phyloP scores from a whole-genome alignment of 495 filamentous ascomycete species.

The Cetradonia linearis region DNA sequence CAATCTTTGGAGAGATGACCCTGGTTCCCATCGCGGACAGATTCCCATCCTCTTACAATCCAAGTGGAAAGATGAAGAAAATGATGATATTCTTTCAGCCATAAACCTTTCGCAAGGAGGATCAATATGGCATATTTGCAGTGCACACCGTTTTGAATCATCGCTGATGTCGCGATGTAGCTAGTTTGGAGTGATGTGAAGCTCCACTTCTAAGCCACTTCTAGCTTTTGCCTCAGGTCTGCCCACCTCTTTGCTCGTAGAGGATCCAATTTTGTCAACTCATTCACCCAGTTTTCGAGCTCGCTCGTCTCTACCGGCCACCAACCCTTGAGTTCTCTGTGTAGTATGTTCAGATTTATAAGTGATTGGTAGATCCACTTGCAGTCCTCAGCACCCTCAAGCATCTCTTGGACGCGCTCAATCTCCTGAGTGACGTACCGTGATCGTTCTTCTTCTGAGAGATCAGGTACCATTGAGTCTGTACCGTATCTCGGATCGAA shows the following conservation, averaged over 20 bases:
- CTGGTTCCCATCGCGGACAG: neutral
- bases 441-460: conserved; percentile 50
- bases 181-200: neutral
- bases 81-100: no score
- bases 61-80: no score
- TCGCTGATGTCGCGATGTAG: neutral
- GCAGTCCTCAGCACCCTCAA: conserved; percentile 63
- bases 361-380: conserved; percentile 76
- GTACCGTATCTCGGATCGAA: conserved; percentile 42
- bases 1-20: neutral
- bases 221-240: conserved; percentile 3
- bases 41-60: neutral
- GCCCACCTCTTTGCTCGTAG: conserved; percentile 37
- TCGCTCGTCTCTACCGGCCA: conserved; percentile 28
- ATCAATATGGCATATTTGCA: no score
- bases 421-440: conserved; percentile 60
- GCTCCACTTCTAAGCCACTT: no score
- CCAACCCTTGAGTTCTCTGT: conserved; percentile 33
- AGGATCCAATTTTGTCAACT: conserved; percentile 57
- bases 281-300: conserved; percentile 50
- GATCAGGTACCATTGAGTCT: conserved; percentile 51
- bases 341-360: conserved; percentile 48
- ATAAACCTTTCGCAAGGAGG: no score
- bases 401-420: conserved; percentile 57
- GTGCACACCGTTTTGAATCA: no score